Conservation (phyloP, 176 grass and related monocot species). For the Aegilops sharonensis region DNA sequence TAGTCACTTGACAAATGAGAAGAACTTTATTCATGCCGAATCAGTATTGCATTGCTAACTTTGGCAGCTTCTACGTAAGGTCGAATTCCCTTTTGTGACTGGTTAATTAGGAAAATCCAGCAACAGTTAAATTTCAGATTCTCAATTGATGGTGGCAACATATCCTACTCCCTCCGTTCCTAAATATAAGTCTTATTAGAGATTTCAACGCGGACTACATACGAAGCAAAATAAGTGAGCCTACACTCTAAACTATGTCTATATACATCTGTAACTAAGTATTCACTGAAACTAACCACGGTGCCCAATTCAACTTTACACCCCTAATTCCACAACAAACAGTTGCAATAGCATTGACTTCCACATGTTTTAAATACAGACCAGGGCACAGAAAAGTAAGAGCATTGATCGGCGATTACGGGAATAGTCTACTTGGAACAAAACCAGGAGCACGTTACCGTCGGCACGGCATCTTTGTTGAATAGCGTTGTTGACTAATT, state of each 20-base stretch:
- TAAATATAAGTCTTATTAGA: too few relatives aligned
- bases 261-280: neutral
- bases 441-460: too few relatives aligned
- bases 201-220: too few relatives aligned
- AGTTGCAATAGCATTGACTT: neutral
- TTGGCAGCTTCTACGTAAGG: neutral
- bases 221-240: too few relatives aligned
- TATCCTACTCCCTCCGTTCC: neutral
- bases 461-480: constrained; percentile 7
- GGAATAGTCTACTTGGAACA: neutral
- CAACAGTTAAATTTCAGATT: neutral
- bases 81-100: neutral
- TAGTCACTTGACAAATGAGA: too few relatives aligned
- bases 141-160: neutral
- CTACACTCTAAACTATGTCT: too few relatives aligned
- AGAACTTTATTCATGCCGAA: too few relatives aligned
- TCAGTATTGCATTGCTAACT: neutral
- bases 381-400: neutral
- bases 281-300: neutral
- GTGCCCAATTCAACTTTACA: neutral
- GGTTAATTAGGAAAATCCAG: neutral
- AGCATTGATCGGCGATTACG: neutral
- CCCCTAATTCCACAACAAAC: neutral
- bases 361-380: neutral
- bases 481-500: constrained; percentile 12